Evolutionary conservation across 129 eudicot species (phyloP).

Genomic region (Flaveria bidentis): DNA sequence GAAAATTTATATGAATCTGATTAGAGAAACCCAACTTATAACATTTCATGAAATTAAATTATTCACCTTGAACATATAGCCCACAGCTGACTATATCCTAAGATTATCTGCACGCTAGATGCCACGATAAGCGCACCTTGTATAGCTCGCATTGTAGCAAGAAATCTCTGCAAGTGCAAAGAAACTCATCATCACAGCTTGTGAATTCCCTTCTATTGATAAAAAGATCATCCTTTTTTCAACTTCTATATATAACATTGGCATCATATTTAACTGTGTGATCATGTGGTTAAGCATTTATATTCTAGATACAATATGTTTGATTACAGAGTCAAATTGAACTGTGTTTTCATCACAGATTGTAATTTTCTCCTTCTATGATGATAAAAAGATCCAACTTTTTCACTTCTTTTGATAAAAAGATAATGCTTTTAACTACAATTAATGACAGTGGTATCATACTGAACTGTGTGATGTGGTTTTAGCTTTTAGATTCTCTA

Average conservation of each 20-base stretch:
- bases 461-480: background rate
- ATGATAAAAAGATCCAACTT: background rate
- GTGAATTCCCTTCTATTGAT: background rate
- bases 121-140: conserved; percentile 98
- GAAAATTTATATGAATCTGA: background rate
- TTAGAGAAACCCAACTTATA: background rate
- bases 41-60: background rate
- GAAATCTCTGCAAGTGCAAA: conserved; percentile 57
- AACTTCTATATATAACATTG: background rate
- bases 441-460: background rate
- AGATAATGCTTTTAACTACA: background rate
- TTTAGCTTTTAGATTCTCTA: background rate
- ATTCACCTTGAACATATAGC: conserved; percentile 94
- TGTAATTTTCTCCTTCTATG: background rate
- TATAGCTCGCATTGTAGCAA: conserved; percentile 84
- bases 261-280: conserved; percentile 6
- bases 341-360: background rate
- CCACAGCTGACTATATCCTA: conserved; percentile 98
- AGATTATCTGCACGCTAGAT: conserved; percentile 93
- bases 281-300: background rate
- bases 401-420: background rate
- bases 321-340: background rate
- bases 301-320: background rate
- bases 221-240: background rate
- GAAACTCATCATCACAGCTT: conserved; percentile 20